Conservation (phyloP, 1,284 basidiomycete species). For the Agroathelia rolfsii region DNA sequence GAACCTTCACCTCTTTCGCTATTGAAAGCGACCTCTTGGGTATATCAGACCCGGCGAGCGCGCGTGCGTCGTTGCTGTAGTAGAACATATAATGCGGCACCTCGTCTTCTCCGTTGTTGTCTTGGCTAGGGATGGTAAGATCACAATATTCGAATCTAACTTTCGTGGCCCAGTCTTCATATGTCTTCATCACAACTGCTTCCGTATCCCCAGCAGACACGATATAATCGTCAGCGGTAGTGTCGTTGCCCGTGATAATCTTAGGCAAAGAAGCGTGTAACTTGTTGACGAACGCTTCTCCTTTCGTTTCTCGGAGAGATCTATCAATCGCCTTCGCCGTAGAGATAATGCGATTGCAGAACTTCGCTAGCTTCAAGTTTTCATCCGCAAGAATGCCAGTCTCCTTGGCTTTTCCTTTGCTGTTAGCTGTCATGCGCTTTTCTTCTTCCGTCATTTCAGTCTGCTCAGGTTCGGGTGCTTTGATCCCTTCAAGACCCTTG, state of each 20-base stretch:
- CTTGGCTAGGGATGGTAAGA: slow-evolving; percentile 40
- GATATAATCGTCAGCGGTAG: slow-evolving; percentile 26
- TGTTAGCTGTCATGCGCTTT: slow-evolving; percentile 64
- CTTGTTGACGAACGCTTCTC: slow-evolving; percentile 69
- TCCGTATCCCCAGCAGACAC: slow-evolving; percentile 49
- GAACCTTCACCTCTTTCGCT: slow-evolving; percentile 67
- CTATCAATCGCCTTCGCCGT: slow-evolving; percentile 78
- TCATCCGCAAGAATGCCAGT: slow-evolving; percentile 43
- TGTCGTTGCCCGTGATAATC: slow-evolving; percentile 44
- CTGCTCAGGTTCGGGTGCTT: slow-evolving; percentile 33
- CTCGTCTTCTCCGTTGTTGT: slow-evolving; percentile 31
- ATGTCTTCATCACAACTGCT: slow-evolving; percentile 57
- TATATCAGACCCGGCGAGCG: slow-evolving; percentile 70
- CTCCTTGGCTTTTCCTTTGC: slow-evolving; percentile 39
- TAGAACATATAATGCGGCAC: slow-evolving; percentile 69
- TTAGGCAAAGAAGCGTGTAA: slow-evolving; percentile 69
- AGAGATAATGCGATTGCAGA: slow-evolving; percentile 71
- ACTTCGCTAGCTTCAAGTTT: slow-evolving; percentile 53
- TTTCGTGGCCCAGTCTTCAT: slow-evolving; percentile 73
- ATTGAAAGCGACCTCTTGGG: slow-evolving; percentile 85
- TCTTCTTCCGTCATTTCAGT: slow-evolving; percentile 74
- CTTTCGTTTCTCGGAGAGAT: slow-evolving; percentile 78
- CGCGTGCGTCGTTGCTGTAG: slow-evolving; percentile 70
- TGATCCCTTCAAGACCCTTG: slow-evolving; percentile 68
- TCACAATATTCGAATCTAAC: slow-evolving; percentile 85